Base-by-base conservation (phyloP, 768 basidiomycete genomes). In the Amylocystis lapponica region DNA sequence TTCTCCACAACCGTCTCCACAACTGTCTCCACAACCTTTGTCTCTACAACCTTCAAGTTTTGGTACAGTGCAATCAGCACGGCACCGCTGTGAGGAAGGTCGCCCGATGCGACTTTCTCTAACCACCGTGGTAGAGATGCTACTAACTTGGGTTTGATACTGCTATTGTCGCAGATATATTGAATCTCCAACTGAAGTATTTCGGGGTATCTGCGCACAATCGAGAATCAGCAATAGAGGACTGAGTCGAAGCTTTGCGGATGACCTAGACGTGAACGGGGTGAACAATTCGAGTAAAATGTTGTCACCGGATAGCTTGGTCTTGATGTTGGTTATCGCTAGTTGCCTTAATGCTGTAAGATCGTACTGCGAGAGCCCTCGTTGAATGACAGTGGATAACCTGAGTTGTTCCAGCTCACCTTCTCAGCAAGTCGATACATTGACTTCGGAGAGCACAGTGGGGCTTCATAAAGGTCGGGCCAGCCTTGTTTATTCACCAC, bases 351-450 rank as follows among this genome's bases (percentile, higher is more conserved):
- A 22, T 21, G 30, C 30, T 4, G 7, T 31, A 21, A 41, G 30
- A 11, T 21, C 40, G 22, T 20, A 31, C 40, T 41, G 29, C 14
- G 9, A 23, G 11, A 10, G n/a, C 16, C n/a, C 17, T 32, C 10
- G 3, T 25, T 33, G 17, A 40, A 17, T 17, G 19, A 19, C 34
- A n/a, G n/a, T 10, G 34, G 5, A 22, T 7, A 5, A 30, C 19
- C 11, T 22, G 39, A 27, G 34, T 10, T n/a, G 4, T 5, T 4
- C 5, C 7, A 16, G 38, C 36, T 31, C 17, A 57, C 58, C 41
- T 37, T 47, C 30, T 57, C 41, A 2, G 58, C 53, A 13, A 59
- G 42, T 13, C 49, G 49, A 34, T 59, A 59, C 48, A 59, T 53
- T 7, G 56, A 57, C 34, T 57, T 59, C 4, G 57, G 53, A 1